A percentile compares a stretch with the other conserved stretches of the same genome.
Evolutionary conservation across 139 green algal species (phyloP).

Genomic region (Deuterostichococcus epilithicus): DNA sequence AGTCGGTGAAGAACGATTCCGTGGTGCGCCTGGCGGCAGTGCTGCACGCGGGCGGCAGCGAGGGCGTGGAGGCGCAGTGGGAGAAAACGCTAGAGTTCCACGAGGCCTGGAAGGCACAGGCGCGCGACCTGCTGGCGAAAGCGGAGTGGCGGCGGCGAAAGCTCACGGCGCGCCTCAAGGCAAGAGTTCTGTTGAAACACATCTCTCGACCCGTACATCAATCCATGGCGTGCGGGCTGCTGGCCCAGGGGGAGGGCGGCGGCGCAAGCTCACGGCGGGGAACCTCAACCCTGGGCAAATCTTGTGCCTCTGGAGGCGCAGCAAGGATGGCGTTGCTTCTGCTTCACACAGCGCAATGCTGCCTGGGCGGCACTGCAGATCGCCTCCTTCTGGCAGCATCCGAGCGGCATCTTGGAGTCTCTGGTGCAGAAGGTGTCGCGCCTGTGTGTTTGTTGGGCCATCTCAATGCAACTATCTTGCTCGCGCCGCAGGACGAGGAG

Average conservation of each 20-base stretch:
- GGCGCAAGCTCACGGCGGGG: slow-evolving; percentile 18
- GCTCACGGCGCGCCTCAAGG: slow-evolving; percentile 56
- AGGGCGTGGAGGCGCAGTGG: slow-evolving; percentile 71
- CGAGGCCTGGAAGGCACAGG: slow-evolving; percentile 75
- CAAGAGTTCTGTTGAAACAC: neutral
- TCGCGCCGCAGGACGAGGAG: slow-evolving; percentile 68
- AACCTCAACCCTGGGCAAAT: too few relatives aligned
- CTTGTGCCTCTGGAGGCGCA: too few relatives aligned
- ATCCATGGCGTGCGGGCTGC: too few relatives aligned
- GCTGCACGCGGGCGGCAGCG: slow-evolving; percentile 61
- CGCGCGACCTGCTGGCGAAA: slow-evolving; percentile 74
- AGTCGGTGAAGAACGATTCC: slow-evolving; percentile 84
- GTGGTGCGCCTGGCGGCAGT: slow-evolving; percentile 58
- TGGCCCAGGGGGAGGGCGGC: too few relatives aligned
- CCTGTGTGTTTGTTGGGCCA: too few relatives aligned
- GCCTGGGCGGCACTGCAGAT: too few relatives aligned
- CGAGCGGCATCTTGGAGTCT: too few relatives aligned
- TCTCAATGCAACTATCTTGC: neutral
- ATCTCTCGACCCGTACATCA: too few relatives aligned
- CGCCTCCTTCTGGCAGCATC: too few relatives aligned
- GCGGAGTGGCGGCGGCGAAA: slow-evolving; percentile 74
- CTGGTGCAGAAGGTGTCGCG: too few relatives aligned
- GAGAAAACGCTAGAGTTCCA: slow-evolving; percentile 81
- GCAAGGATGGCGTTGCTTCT: too few relatives aligned
- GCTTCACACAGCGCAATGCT: too few relatives aligned